A percentile compares a stretch with the other conserved stretches of the same genome.
Conservation (phyloP, 257 asterid genomes). For the Nicotiana paniculata region DNA sequence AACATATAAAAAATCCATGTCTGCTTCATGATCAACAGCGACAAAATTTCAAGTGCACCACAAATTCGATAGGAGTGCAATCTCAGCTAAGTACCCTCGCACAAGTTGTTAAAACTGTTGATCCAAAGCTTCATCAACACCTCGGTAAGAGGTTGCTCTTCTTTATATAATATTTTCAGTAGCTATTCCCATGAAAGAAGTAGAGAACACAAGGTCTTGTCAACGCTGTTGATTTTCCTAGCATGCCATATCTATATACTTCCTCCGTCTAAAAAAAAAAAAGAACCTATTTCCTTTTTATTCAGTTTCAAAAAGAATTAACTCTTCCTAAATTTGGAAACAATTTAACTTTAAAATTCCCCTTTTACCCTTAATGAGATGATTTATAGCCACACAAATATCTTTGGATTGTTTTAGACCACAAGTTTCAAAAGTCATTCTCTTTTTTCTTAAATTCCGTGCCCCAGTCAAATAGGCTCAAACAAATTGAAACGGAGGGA, state of each 20-base stretch:
- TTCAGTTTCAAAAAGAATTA: too few relatives aligned
- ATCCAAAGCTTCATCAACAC: conserved; percentile 91
- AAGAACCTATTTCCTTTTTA: too few relatives aligned
- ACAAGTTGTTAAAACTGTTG: conserved; percentile 72
- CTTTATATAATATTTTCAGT: neutral
- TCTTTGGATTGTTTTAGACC: too few relatives aligned
- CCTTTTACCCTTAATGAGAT: too few relatives aligned
- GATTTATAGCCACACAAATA: too few relatives aligned
- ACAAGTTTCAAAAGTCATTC: too few relatives aligned
- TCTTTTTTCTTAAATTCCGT: too few relatives aligned
- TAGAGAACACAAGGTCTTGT: neutral
- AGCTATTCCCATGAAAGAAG: neutral
- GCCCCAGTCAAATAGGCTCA: too few relatives aligned
- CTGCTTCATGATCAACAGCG: conserved; percentile 40
- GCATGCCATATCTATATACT: neutral
- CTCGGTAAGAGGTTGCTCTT: conserved; percentile 54
- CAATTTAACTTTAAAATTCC: too few relatives aligned
- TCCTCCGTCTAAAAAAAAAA: too few relatives aligned
- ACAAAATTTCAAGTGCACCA: conserved; percentile 72
- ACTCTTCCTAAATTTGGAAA: too few relatives aligned
- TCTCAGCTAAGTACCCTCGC: conserved; percentile 73
- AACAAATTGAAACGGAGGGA: too few relatives aligned
- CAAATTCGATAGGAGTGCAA: conserved; percentile 86
- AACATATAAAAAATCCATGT: neutral
- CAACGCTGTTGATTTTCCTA: neutral